phyloP scores from a whole-genome alignment of 2,329 filamentous ascomycete species.

The Fusarium secorum region DNA sequence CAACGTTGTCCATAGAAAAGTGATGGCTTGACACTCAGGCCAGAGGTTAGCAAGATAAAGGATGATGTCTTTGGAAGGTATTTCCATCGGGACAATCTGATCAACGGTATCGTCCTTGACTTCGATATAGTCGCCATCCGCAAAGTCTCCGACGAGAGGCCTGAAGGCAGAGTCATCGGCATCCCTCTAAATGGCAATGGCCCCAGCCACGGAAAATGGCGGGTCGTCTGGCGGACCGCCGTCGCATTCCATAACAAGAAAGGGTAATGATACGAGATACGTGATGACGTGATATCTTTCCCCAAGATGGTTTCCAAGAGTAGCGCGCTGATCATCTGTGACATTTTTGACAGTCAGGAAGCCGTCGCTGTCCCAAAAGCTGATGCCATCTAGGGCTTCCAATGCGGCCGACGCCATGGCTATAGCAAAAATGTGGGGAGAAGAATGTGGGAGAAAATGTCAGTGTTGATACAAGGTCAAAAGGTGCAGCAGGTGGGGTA shows the following conservation, averaged over 20 bases:
- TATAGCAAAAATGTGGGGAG: not conserved
- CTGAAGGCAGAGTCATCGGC: rapidly evolving
- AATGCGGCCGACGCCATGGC: not conserved
- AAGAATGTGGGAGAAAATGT: not conserved
- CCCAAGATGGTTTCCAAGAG: rapidly evolving
- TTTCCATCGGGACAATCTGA: not conserved
- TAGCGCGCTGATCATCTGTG: too few relatives aligned
- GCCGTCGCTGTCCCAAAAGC: not conserved
- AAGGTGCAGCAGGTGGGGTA: not conserved
- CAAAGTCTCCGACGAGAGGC: rapidly evolving
- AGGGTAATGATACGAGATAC: not conserved
- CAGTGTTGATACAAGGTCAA: rapidly evolving
- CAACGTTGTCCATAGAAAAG: rapidly evolving
- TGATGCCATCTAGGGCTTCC: not conserved
- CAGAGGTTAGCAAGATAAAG: not conserved
- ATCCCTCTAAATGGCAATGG: not conserved
- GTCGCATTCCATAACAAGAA: not conserved
- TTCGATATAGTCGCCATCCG: rapidly evolving
- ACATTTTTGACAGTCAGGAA: too few relatives aligned
- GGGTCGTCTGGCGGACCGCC: not conserved
- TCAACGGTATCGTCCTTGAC: not conserved
- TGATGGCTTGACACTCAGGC: not conserved
- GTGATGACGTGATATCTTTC: rapidly evolving
- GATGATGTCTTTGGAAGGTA: not conserved
- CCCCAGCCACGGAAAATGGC: not conserved